phyloP scores from a whole-genome alignment of 2,329 filamentous ascomycete genomes.

The Curvularia sp. region DNA sequence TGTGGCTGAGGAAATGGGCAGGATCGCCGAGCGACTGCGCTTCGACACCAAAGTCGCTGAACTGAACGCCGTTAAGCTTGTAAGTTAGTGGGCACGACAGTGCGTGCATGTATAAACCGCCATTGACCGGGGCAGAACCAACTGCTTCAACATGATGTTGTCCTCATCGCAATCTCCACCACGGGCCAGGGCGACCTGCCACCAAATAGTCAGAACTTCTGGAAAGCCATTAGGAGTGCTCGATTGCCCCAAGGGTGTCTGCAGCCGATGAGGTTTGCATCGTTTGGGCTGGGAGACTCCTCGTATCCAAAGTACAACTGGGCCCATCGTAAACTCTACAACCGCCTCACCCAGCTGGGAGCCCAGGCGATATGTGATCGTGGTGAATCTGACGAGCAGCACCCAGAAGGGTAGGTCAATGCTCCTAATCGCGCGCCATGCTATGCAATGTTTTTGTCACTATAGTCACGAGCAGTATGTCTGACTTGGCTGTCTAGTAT shows the following conservation, averaged over 20 bases:
- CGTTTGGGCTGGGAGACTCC: slow-evolving; percentile 91
- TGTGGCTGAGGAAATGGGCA: slow-evolving; percentile 82
- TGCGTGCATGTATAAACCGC: background rate
- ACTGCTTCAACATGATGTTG: slow-evolving; percentile 59
- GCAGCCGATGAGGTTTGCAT: slow-evolving; percentile 73
- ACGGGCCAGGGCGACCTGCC: slow-evolving; percentile 95
- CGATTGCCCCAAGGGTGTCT: slow-evolving; percentile 76
- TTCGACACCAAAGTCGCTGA: slow-evolving; percentile 79
- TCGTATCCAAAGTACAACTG: slow-evolving; percentile 97
- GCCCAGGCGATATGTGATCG: slow-evolving; percentile 76
- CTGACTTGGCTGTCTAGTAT: slow-evolving; percentile 60
- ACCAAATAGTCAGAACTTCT: slow-evolving; percentile 79
- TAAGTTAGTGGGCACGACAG: slow-evolving; percentile 56
- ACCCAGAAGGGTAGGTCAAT: slow-evolving; percentile 80
- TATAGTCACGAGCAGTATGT: slow-evolving; percentile 33
- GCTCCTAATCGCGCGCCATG: background rate
- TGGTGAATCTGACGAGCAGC: slow-evolving; percentile 92
- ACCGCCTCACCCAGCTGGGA: slow-evolving; percentile 82
- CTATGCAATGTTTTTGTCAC: background rate
- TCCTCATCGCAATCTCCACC: slow-evolving; percentile 86
- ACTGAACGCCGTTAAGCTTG: slow-evolving; percentile 77
- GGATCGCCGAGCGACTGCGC: slow-evolving; percentile 75
- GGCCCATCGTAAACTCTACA: slow-evolving; percentile 86
- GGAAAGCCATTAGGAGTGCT: slow-evolving; percentile 82
- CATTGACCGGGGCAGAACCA: slow-evolving; percentile 47